Conservation (phyloP, 495 filamentous ascomycete genomes). For the Parmelia sp. region DNA sequence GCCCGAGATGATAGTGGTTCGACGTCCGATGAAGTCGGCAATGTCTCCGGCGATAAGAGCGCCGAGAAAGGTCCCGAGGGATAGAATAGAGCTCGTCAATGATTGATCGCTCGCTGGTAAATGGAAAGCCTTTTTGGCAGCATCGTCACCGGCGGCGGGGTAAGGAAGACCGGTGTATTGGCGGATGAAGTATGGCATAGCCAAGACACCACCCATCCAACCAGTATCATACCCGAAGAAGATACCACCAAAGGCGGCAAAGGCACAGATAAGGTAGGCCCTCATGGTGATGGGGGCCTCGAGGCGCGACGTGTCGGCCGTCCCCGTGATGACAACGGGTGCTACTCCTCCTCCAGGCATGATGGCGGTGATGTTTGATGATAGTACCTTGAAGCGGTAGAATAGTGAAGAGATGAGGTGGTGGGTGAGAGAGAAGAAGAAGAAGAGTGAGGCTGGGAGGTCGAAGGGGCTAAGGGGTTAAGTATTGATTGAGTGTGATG, state of each 20-base stretch:
- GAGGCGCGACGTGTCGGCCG: constrained; percentile 39
- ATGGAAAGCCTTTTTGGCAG: constrained; percentile 34
- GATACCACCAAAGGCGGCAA: constrained; percentile 54
- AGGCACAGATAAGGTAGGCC: constrained; percentile 57
- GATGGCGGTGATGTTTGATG: constrained; percentile 11
- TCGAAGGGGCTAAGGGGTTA: background rate
- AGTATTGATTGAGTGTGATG: background rate
- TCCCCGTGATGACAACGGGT: constrained; percentile 27
- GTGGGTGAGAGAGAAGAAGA: background rate
- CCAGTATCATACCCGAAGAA: constrained; percentile 52
- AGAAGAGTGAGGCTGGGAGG: background rate
- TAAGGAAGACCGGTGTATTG: constrained; percentile 33
- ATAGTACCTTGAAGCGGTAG: background rate
- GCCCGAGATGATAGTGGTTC: constrained; percentile 59
- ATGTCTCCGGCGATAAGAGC: constrained; percentile 63
- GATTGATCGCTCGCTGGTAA: constrained; percentile 48
- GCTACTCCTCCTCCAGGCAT: constrained; percentile 36
- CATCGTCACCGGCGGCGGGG: constrained; percentile 23
- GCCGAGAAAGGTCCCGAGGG: constrained; percentile 70
- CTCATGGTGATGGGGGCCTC: constrained; percentile 59
- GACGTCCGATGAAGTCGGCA: constrained; percentile 63
- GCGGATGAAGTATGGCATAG: constrained; percentile 46
- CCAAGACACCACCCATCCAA: constrained; percentile 50
- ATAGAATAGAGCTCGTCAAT: constrained; percentile 67
- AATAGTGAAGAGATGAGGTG: background rate